Percentiles rank a stretch among this genome's conserved stretches.
Evolutionary conservation across 2,329 filamentous ascomycete species (phyloP).

Genomic region (Cercospora sp.): DNA sequence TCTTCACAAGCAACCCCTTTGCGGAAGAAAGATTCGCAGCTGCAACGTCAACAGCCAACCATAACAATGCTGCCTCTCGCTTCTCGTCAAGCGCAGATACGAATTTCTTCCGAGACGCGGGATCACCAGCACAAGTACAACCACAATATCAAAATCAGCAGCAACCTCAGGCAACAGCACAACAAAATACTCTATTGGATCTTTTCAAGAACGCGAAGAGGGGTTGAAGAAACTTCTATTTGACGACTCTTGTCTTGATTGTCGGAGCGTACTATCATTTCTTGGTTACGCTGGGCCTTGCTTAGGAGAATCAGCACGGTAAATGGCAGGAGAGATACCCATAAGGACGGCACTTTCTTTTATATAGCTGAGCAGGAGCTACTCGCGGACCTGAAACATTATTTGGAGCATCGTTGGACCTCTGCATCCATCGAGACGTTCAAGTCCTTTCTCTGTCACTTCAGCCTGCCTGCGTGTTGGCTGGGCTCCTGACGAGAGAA

Average conservation of each 20-base stretch:
- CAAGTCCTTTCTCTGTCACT: not conserved
- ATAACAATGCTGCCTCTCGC: conserved; percentile 1
- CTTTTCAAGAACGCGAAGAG: conserved; percentile 34
- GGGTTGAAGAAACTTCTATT: not conserved
- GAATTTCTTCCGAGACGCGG: conserved; percentile 29
- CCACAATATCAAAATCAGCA: conserved; percentile 17
- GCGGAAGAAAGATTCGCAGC: conserved; percentile 13
- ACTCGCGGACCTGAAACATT: not conserved
- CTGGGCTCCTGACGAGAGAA: not conserved
- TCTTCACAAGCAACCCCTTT: conserved; percentile 9
- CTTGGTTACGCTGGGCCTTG: not conserved
- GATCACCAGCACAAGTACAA: conserved; percentile 6
- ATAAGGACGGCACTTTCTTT: not conserved
- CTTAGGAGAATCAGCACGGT: not conserved
- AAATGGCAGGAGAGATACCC: not conserved
- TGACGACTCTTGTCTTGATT: too few species aligned
- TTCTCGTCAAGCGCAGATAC: conserved; percentile 26
- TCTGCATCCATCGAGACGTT: not conserved
- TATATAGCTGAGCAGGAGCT: not conserved
- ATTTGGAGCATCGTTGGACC: not conserved
- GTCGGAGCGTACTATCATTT: not conserved
- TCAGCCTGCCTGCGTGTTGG: not conserved
- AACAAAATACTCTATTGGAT: conserved; percentile 32
- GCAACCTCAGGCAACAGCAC: conserved; percentile 12
- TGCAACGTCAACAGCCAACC: not conserved